Percentiles rank a stretch among this genome's conserved stretches.
These are phyloP conservation scores for Psilocybe subaeruginosa DNA, from an alignment of 768 basidiomycete genomes.

Conservation along the genomic window DNA sequence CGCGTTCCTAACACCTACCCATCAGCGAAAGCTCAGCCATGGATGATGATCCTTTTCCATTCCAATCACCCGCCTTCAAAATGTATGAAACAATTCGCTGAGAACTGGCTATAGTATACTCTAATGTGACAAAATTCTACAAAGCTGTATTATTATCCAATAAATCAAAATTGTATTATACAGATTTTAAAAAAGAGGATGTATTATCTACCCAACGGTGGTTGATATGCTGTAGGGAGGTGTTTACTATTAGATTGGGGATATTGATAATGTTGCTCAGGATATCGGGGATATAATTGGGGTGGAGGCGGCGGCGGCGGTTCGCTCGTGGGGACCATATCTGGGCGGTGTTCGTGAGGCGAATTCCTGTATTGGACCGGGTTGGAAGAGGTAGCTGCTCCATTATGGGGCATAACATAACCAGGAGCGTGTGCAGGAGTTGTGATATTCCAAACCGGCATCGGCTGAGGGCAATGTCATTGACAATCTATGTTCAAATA, in stretches of 20 bases:
- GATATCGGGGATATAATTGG: constrained; percentile 12
- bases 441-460: constrained; percentile 27
- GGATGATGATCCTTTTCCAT: constrained; percentile 77
- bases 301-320: constrained; percentile 12
- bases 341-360: constrained; percentile 5
- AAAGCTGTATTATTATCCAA: constrained; percentile 22
- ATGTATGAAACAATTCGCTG: constrained; percentile 75
- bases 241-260: constrained; percentile 31
- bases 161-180: constrained; percentile 26
- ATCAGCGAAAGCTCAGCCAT: constrained; percentile 31
- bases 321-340: constrained; percentile 4
- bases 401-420: constrained; percentile 18
- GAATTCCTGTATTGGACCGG: constrained; percentile 2
- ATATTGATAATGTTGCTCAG: constrained; percentile 26
- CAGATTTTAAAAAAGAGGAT: constrained; percentile 16
- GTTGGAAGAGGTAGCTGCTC: background rate
- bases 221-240: constrained; percentile 34
- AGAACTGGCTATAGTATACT: constrained; percentile 15
- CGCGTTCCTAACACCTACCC: background rate
- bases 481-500: background rate
- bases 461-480: constrained; percentile 18
- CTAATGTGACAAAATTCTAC: constrained; percentile 11
- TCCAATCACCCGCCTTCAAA: constrained; percentile 63
- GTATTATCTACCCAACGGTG: constrained; percentile 25
- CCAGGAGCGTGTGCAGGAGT: constrained; percentile 22